Evolutionary conservation across 208 protist species (phyloP), one percentile per base, ranked within the genome.

Genomic region (Leishmania tarentolae): DNA sequence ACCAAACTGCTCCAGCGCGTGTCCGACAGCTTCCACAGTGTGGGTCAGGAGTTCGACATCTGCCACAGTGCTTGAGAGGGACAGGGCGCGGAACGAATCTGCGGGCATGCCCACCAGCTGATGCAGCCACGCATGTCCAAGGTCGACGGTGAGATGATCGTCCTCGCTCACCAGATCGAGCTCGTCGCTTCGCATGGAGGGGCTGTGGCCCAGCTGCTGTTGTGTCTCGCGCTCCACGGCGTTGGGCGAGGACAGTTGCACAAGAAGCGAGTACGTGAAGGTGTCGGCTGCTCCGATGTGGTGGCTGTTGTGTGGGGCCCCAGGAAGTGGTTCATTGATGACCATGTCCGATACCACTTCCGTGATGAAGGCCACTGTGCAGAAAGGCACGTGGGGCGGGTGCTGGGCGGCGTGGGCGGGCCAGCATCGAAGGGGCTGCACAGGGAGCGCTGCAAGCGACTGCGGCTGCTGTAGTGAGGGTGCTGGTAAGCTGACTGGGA

Each of bases 71-170:
- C 46, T 52, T 9, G 86, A 87, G 21, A 83, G 57, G 9, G 88
- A 93, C 35, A 95, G 82, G 4, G 73, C 75, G 7, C 86, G 78
- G 70, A 95, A 93, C 35, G 78, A 56, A 7, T 75, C 87, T 0
- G 86, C 82, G 28, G 88, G 77, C 92, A 95, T 93, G 21, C 88
- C 87, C 17, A 95, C 73, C 11, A 91, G 81, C 50, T 86, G 83
- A 57, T 53, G 83, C 83, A 95, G 84, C 90, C 92, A 95, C 44
- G 75, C 42, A 70, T 95, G 85, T n/a, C 92, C 92, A 1, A 95
- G 78, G 77, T 95, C 92, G 28, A 93, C 92, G 19, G 76, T 80
- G 57, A 85, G 81, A 35, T 79, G 74, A 63, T 80, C 87, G 28
- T 79, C 79, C 61, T 87, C 83, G 46, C 63, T 57, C 61, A 76